These are phyloP conservation scores for Sarcodon sp. DNA, from an alignment of 768 basidiomycete genomes.

Conservation along the genomic window DNA sequence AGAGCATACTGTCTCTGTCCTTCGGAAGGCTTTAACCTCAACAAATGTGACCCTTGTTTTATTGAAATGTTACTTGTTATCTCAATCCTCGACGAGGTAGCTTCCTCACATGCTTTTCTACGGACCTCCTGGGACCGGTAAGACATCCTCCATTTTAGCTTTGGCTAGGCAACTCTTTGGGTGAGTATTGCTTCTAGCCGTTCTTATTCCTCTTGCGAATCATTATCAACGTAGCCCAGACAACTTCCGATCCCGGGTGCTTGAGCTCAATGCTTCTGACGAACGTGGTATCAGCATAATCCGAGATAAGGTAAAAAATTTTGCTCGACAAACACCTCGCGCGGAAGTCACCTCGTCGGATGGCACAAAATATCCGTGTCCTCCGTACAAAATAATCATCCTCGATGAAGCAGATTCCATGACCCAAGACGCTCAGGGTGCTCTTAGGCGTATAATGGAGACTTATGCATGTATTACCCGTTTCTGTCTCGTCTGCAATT, in stretches of 20 bases:
- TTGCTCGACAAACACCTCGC: constrained; percentile 85
- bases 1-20: constrained; percentile 88
- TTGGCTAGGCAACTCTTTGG: constrained; percentile 90
- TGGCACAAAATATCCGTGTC: constrained; percentile 82
- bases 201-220: neutral
- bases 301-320: constrained; percentile 96
- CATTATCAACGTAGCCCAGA: constrained; percentile 54
- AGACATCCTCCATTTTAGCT: constrained; percentile 96
- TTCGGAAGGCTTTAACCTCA: constrained; percentile 81
- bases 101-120: constrained; percentile 99
- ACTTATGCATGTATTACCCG: constrained; percentile 94
- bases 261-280: constrained; percentile 97
- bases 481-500: constrained; percentile 98
- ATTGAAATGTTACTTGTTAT: neutral
- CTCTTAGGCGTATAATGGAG: constrained; percentile 97
- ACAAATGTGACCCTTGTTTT: constrained; percentile 55
- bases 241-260: constrained; percentile 82
- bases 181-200: constrained; percentile 24
- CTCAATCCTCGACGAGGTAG: constrained; percentile 26
- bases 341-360: constrained; percentile 63
- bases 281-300: constrained; percentile 97
- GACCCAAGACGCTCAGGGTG: constrained; percentile 99
- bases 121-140: constrained; percentile 96
- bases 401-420: constrained; percentile 99
- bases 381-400: constrained; percentile 98